Conservation (phyloP, 306 rosid species). For the Vicia sativa region DNA sequence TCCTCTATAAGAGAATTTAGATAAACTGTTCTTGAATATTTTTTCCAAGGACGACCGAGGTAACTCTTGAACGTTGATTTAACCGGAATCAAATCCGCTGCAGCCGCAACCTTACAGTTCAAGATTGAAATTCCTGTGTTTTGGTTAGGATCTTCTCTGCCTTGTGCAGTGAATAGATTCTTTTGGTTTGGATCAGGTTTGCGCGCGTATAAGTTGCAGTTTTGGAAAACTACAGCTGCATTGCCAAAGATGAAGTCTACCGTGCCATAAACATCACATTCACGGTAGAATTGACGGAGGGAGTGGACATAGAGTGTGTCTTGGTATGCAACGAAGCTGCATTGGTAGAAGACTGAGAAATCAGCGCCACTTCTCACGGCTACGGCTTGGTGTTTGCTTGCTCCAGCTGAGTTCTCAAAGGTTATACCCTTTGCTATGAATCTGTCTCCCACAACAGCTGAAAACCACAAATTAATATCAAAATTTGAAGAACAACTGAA, state of each 20-base stretch:
- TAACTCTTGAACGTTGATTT: conserved; percentile 54
- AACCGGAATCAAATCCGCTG: conserved; percentile 58
- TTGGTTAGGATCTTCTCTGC: conserved; percentile 82
- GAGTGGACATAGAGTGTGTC: conserved; percentile 96
- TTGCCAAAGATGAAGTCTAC: conserved; percentile 86
- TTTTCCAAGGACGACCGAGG: conserved; percentile 88
- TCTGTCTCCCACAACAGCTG: conserved; percentile 75
- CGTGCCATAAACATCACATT: conserved; percentile 86
- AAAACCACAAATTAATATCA: background rate
- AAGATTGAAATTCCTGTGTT: conserved; percentile 79
- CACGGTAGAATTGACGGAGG: conserved; percentile 83
- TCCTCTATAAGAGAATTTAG: conserved; percentile 58
- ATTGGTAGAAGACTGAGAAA: conserved; percentile 71
- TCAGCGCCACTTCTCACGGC: conserved; percentile 76
- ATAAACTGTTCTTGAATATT: conserved; percentile 69
- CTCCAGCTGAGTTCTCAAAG: conserved; percentile 81
- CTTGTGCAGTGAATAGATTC: conserved; percentile 86
- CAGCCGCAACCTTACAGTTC: conserved; percentile 67
- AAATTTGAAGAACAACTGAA: too few relatives aligned
- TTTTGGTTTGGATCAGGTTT: conserved; percentile 59
- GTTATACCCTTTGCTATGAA: conserved; percentile 88
- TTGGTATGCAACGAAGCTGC: conserved; percentile 87
- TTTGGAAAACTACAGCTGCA: conserved; percentile 76
- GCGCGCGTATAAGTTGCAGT: conserved; percentile 80
- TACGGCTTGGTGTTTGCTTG: conserved; percentile 91